Evolutionary conservation across 2,329 filamentous ascomycete genomes (phyloP).

Genomic region (Aureobasidium uvarum): DNA sequence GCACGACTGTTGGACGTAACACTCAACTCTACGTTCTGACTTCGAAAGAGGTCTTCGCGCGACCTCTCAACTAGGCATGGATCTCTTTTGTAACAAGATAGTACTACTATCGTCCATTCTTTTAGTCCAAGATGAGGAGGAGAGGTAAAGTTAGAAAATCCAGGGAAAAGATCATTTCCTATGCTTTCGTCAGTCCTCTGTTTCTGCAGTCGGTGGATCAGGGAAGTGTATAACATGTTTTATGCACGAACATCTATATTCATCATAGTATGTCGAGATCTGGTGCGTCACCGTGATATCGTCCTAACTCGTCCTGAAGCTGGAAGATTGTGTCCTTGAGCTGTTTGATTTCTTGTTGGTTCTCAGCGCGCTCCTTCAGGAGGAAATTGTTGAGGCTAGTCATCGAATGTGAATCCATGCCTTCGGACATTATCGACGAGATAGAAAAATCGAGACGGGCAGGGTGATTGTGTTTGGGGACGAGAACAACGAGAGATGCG

Average conservation of each 20-base stretch:
- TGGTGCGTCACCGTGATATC: too few species aligned
- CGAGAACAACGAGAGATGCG: too few species aligned
- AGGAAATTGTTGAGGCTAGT: too few species aligned
- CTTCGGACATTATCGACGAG: too few species aligned
- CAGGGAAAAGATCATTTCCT: neutral
- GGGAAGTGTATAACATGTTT: neutral
- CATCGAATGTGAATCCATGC: too few species aligned
- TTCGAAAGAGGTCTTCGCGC: neutral
- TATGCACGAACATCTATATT: neutral
- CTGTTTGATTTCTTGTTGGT: too few species aligned
- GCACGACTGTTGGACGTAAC: neutral
- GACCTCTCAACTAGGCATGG: slow-evolving; percentile 1
- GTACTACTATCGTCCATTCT: neutral
- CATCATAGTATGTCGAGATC: neutral
- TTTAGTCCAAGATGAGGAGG: neutral
- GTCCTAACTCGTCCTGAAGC: too few species aligned
- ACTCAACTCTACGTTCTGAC: neutral
- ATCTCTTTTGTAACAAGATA: neutral
- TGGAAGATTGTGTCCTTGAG: too few species aligned
- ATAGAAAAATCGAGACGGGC: too few species aligned
- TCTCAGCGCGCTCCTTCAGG: too few species aligned
- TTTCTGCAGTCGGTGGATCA: neutral
- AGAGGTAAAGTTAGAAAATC: neutral
- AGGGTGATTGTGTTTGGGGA: too few species aligned
- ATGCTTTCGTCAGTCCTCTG: neutral